Evolutionary conservation across 2,329 filamentous ascomycete genomes (phyloP).

Genomic region (Metarhizium album): DNA sequence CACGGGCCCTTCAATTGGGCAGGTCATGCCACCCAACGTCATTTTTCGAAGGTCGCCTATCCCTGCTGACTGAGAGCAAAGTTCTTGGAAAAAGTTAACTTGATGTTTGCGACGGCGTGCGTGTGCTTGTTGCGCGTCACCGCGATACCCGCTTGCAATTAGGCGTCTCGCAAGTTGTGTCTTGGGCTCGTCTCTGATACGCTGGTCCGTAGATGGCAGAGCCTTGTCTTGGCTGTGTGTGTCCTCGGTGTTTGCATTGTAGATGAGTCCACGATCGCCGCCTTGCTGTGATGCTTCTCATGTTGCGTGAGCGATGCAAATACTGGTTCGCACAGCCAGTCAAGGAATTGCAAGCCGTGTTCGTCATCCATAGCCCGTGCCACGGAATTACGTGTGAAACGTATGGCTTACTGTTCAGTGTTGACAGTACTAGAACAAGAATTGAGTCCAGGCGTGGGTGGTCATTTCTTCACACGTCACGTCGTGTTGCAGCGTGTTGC

Average conservation of each 20-base stretch:
- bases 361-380: neutral
- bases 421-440: neutral
- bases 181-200: neutral
- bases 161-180: no score
- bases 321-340: neutral
- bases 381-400: neutral
- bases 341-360: neutral
- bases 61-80: neutral
- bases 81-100: neutral
- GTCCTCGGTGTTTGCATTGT: neutral
- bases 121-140: no score
- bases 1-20: neutral
- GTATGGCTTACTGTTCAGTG: neutral
- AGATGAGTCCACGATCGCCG: neutral
- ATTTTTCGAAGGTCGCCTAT: neutral
- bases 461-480: neutral
- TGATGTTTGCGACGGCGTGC: no score
- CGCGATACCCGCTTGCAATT: no score
- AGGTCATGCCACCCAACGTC: neutral
- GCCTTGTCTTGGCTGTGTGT: neutral
- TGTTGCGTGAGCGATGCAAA: neutral
- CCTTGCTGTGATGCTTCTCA: neutral
- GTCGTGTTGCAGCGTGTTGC: neutral
- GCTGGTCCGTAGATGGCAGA: neutral
- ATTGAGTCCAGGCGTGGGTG: neutral